phyloP scores from a whole-genome alignment of 768 basidiomycete species.

The Agrocybe praecox region DNA sequence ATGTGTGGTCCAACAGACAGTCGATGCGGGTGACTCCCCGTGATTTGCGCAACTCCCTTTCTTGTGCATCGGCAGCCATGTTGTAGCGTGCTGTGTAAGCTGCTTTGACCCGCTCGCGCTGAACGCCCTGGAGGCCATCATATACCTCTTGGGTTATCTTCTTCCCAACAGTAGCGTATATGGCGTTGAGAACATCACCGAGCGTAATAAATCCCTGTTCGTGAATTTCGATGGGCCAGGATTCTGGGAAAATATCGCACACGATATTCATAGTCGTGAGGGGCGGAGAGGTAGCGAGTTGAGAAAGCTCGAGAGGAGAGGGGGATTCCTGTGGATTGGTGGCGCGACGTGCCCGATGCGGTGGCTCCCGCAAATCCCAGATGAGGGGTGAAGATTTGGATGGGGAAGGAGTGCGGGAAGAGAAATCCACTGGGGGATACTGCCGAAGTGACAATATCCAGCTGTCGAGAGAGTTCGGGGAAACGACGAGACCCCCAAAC shows the following conservation, averaged over 20 bases:
- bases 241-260: slow-evolving; percentile 47
- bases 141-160: slow-evolving; percentile 46
- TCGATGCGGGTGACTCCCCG: slow-evolving; percentile 52
- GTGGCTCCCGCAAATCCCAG: slow-evolving; percentile 54
- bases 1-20: slow-evolving; percentile 47
- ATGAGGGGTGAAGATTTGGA: slow-evolving; percentile 33
- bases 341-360: slow-evolving; percentile 26
- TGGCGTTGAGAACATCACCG: slow-evolving; percentile 47
- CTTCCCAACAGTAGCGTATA: slow-evolving; percentile 37
- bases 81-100: slow-evolving; percentile 50
- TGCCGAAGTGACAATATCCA: neutral
- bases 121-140: slow-evolving; percentile 40
- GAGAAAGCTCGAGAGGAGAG: slow-evolving; percentile 34
- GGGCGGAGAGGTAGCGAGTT: slow-evolving; percentile 46
- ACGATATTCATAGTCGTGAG: slow-evolving; percentile 38
- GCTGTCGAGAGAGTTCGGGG: neutral
- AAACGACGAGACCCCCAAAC: neutral
- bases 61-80: slow-evolving; percentile 24
- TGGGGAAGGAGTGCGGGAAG: neutral
- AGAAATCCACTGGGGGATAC: neutral
- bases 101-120: slow-evolving; percentile 41
- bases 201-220: slow-evolving; percentile 51
- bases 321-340: slow-evolving; percentile 14
- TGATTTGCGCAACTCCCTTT: slow-evolving; percentile 35
- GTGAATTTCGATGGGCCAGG: slow-evolving; percentile 43